A percentile compares a stretch with the other conserved stretches of the same genome.
Conservation (phyloP, 2,329 filamentous ascomycete species). For the Neoarthrinium moseri region DNA sequence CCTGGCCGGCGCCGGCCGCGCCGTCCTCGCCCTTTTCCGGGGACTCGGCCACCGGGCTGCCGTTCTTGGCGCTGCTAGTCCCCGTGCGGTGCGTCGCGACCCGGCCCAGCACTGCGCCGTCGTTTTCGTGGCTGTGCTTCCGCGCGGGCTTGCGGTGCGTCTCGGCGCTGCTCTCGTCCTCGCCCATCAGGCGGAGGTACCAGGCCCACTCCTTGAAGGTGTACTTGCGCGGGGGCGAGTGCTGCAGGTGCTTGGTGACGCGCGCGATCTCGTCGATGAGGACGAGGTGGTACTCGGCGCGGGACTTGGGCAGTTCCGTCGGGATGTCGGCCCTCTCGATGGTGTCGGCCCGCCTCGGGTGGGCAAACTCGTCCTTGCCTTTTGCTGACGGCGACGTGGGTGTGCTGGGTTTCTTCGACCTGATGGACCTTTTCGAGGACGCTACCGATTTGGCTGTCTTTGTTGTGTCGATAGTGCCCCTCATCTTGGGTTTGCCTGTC, state of each 20-base stretch:
- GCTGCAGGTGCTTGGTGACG: constrained; percentile 62
- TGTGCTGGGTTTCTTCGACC: constrained; percentile 7
- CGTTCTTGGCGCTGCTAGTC: neutral
- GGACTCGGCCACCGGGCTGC: neutral
- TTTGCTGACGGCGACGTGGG: neutral
- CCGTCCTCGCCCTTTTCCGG: too few relatives aligned
- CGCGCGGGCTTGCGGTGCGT: constrained; percentile 42
- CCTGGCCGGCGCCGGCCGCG: constrained; percentile 13
- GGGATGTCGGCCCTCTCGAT: constrained; percentile 33
- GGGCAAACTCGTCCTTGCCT: neutral
- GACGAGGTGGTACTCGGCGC: constrained; percentile 57
- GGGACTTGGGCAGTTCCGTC: constrained; percentile 35
- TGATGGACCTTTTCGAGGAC: constrained; percentile 22
- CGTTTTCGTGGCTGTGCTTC: constrained; percentile 9
- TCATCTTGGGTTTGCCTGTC: constrained; percentile 9
- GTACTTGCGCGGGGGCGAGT: constrained; percentile 62
- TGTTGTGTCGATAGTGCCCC: constrained; percentile 28
- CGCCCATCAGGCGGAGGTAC: constrained; percentile 75
- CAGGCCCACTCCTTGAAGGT: constrained; percentile 84
- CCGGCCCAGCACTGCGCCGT: neutral
- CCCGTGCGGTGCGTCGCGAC: neutral
- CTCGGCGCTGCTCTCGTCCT: constrained; percentile 53
- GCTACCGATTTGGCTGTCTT: constrained; percentile 32
- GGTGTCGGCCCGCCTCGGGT: constrained; percentile 10
- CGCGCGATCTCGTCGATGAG: constrained; percentile 71